phyloP scores from a whole-genome alignment of 2,329 filamentous ascomycete species.

The Volutella citrinella region DNA sequence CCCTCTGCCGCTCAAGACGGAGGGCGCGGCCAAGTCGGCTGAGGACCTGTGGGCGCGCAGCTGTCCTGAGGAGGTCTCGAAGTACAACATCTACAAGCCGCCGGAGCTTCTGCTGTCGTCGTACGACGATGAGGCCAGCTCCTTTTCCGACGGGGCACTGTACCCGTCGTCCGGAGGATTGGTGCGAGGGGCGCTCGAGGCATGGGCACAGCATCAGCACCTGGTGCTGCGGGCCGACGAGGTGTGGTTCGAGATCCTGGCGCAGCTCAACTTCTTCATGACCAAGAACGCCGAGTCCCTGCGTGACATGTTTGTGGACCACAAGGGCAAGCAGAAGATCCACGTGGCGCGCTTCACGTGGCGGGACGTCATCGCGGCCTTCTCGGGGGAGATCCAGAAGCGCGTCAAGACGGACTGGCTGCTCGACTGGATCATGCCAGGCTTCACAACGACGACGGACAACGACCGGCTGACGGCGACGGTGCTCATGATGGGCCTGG shows the following conservation, averaged over 20 bases:
- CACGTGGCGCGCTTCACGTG: constrained; percentile 22
- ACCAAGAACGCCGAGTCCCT: constrained; percentile 44
- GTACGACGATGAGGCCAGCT: constrained; percentile 12
- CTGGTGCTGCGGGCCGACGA: constrained; percentile 51
- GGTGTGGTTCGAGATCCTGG: constrained; percentile 53
- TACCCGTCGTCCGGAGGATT: constrained; percentile 38
- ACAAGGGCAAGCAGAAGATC: constrained; percentile 41
- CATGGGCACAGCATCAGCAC: constrained; percentile 49
- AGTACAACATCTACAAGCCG: constrained; percentile 17
- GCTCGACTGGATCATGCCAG: constrained; percentile 39
- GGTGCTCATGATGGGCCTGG: constrained; percentile 43
- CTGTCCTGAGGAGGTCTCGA: constrained; percentile 30
- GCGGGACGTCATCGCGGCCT: constrained; percentile 23
- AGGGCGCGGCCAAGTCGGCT: constrained; percentile 23
- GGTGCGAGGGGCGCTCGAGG: constrained; percentile 42
- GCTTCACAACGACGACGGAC: constrained; percentile 39
- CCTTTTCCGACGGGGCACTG: constrained; percentile 16
- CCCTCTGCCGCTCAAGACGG: constrained; percentile 22
- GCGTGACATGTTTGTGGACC: constrained; percentile 43
- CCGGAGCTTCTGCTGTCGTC: constrained; percentile 28
- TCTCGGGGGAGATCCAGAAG: constrained; percentile 40
- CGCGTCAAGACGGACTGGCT: constrained; percentile 40
- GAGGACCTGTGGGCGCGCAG: constrained; percentile 29
- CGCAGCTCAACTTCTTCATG: constrained; percentile 50
- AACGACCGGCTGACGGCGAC: constrained; percentile 39